Conservation (phyloP, 2,329 filamentous ascomycete genomes). For the Colletotrichum ledebouriae region DNA sequence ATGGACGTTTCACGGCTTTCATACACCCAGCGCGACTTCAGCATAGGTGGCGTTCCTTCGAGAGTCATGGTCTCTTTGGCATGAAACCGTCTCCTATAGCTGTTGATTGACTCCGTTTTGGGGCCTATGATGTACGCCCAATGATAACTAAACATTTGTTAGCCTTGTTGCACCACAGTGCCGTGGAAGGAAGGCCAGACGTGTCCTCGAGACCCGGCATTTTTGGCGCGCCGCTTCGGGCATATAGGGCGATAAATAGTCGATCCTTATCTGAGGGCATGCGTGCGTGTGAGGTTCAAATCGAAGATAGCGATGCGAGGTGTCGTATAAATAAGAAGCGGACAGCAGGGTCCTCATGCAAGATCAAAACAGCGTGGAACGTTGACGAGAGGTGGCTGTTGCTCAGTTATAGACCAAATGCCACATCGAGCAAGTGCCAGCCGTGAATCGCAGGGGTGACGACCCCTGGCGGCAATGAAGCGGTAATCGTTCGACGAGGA, state of each 20-base stretch:
- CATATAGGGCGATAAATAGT: not conserved
- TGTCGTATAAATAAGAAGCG: too few species aligned
- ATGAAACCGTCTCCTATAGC: constrained; percentile 30
- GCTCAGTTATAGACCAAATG: too few species aligned
- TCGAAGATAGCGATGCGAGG: too few species aligned
- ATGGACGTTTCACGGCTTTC: constrained; percentile 45
- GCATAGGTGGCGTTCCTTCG: not conserved
- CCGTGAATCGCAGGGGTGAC: too few species aligned
- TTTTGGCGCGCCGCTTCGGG: not conserved
- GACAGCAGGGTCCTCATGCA: too few species aligned
- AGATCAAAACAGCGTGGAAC: too few species aligned
- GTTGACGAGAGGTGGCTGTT: too few species aligned
- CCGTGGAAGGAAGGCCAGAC: too few species aligned
- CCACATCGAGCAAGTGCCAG: too few species aligned
- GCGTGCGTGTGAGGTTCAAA: not conserved
- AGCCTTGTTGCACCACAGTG: too few species aligned
- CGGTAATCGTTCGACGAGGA: too few species aligned
- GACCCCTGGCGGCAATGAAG: too few species aligned
- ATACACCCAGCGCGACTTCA: constrained; percentile 46
- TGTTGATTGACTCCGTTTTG: constrained; percentile 48
- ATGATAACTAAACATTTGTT: not conserved
- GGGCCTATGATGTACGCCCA: constrained; percentile 55
- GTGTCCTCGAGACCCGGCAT: not conserved
- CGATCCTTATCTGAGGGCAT: not conserved
- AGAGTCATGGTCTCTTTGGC: constrained; percentile 26